These are phyloP conservation scores for Epicoccum nigrum DNA, from an alignment of 2,329 filamentous ascomycete species.

Conservation along the genomic window DNA sequence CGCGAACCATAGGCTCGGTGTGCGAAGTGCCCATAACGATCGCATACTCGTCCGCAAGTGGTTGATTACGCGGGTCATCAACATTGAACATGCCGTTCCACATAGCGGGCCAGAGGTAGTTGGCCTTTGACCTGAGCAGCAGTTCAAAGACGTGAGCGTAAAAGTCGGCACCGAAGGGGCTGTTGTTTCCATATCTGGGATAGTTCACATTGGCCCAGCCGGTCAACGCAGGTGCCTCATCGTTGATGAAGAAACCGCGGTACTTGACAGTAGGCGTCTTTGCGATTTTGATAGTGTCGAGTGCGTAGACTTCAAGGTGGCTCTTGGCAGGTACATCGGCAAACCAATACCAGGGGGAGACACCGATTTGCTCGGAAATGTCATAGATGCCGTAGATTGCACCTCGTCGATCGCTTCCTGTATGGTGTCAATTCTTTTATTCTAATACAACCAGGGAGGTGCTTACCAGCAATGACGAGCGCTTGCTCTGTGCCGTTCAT, in stretches of 20 bases:
- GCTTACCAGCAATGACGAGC: constrained; percentile 66
- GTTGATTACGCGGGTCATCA: constrained; percentile 71
- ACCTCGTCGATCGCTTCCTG: constrained; percentile 66
- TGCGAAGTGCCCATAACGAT: constrained; percentile 76
- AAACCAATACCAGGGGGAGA: constrained; percentile 74
- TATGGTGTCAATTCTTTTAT: constrained; percentile 9
- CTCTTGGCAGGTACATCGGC: constrained; percentile 64
- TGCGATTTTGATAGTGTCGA: constrained; percentile 62
- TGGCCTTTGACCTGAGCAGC: constrained; percentile 70
- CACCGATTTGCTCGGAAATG: constrained; percentile 74
- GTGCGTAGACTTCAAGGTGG: constrained; percentile 61
- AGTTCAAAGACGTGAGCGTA: constrained; percentile 74
- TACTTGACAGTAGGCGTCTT: constrained; percentile 69
- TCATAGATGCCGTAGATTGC: constrained; percentile 75
- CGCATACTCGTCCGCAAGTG: constrained; percentile 73
- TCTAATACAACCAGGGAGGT: background rate
- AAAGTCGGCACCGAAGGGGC: constrained; percentile 63
- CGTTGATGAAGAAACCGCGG: constrained; percentile 73
- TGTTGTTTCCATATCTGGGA: constrained; percentile 52
- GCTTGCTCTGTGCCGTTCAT: constrained; percentile 63
- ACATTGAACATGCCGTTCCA: constrained; percentile 76
- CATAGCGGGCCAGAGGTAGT: constrained; percentile 76
- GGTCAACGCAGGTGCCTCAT: constrained; percentile 70
- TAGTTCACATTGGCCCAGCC: constrained; percentile 68
- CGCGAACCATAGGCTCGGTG: constrained; percentile 72